Base-by-base conservation (phyloP, 768 basidiomycete genomes). In the Amanita subjunquillea region DNA sequence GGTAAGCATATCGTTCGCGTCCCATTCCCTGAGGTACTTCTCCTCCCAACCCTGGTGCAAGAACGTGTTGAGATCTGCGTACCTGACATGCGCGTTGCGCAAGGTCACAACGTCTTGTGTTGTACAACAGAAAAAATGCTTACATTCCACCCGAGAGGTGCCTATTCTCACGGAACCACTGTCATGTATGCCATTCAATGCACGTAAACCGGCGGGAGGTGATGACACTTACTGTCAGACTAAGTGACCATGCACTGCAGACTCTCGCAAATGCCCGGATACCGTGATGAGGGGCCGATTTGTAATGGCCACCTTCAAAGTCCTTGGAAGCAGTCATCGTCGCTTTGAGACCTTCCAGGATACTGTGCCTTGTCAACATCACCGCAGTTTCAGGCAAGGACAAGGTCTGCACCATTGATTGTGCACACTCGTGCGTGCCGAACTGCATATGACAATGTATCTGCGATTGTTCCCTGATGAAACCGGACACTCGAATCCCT, bases 231-330 rank as follows among this genome's bases (percentile, higher is more conserved):
- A 74, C 78, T 25, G 77, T 69, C 59, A 80, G 77, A 8, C 79
- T 73, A 58, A 80, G 80, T 7, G 78, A 77, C 78, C 80, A 80
- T 25, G 76, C 77, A 39, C 74, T 74, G 55, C 78, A 81, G 2
- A 68, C 78, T 10, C 80, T 69, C 2, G 70, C 78, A 53, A 79
- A 81, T 8, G 79, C 79, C 15, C 79, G 72, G 36, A 80, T 63
- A 25, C 78, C 79, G 32, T 67, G 65, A 55, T 77, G 68, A 1
- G 79, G 76, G 3, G 63, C 60, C 8, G 63, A 57, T 46, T 61
- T 76, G 59, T 80, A 82, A 57, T 79, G 77, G 0, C 79, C 79
- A 40, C 69, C 58, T 1, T 77, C 64, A 59, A 78, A 83, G 56
- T 81, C 79, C 58, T 73, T 74, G 15, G 81, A 79, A 25, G 74